These are phyloP conservation scores for Metschnikowia lachancei DNA, from an alignment of 805 yeast species.

Conservation along the genomic window DNA sequence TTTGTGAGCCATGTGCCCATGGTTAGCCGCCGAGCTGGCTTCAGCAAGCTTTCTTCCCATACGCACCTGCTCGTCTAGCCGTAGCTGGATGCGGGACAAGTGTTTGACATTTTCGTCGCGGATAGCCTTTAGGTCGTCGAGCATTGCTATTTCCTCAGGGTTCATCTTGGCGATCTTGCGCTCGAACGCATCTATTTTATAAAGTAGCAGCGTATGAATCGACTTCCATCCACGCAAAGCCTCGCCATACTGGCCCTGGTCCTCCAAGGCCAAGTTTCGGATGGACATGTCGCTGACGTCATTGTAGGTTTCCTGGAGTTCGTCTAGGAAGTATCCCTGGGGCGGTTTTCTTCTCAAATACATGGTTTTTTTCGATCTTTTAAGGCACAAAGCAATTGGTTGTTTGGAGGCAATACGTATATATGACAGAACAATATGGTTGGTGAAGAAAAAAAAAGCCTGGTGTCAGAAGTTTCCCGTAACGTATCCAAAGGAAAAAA, in stretches of 20 bases:
- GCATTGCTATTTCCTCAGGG: constrained; percentile 16
- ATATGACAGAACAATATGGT: too few relatives aligned
- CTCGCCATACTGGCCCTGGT: constrained; percentile 47
- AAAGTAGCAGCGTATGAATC: constrained; percentile 59
- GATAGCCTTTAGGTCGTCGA: constrained; percentile 33
- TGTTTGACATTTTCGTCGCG: constrained; percentile 45
- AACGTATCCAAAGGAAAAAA: not conserved
- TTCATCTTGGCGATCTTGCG: constrained; percentile 31
- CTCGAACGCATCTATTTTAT: constrained; percentile 54
- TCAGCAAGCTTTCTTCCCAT: constrained; percentile 10
- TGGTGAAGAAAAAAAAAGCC: too few relatives aligned
- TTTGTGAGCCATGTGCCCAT: constrained; percentile 9
- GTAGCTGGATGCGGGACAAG: constrained; percentile 39
- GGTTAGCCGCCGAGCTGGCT: constrained; percentile 3
- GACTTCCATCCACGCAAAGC: constrained; percentile 74
- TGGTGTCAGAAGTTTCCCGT: not conserved
- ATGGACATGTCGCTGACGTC: constrained; percentile 61
- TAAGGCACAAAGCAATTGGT: not conserved
- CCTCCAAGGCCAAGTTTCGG: constrained; percentile 56
- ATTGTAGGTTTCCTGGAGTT: constrained; percentile 57
- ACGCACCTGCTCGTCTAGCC: constrained; percentile 34
- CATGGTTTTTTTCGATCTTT: constrained; percentile 29
- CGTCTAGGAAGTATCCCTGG: constrained; percentile 49
- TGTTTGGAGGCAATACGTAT: not conserved
- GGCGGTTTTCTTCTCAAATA: constrained; percentile 58